Evolutionary conservation across 306 rosid species (phyloP).

Genomic region (Cicer bijugum): DNA sequence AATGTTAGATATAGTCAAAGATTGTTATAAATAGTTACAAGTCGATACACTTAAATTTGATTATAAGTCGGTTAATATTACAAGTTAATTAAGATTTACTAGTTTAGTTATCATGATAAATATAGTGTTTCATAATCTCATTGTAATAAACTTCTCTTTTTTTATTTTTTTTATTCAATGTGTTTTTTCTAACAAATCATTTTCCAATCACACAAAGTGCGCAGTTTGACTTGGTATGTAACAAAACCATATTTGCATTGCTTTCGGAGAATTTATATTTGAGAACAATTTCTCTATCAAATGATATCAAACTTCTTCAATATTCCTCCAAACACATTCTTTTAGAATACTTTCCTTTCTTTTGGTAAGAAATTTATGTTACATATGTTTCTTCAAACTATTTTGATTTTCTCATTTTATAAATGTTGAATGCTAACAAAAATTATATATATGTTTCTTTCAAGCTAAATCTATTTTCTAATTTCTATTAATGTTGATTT

Average conservation of each 20-base stretch:
- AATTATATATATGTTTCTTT: neutral
- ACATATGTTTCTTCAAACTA: slow-evolving; percentile 14
- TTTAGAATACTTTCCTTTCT: slow-evolving; percentile 13
- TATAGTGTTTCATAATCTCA: no score
- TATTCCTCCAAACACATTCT: slow-evolving; percentile 18
- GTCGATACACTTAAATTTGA: no score
- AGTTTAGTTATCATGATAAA: no score
- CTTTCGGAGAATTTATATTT: slow-evolving; percentile 30
- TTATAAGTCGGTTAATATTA: no score
- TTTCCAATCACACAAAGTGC: slow-evolving; percentile 40
- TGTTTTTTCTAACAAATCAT: neutral
- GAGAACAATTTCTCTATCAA: slow-evolving; percentile 35
- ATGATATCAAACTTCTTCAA: slow-evolving; percentile 29
- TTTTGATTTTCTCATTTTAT: slow-evolving; percentile 4
- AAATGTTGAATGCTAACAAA: neutral
- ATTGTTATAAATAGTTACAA: no score
- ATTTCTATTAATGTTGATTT: slow-evolving; percentile 28
- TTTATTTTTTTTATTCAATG: neutral
- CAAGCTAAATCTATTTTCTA: neutral
- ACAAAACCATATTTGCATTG: slow-evolving; percentile 33
- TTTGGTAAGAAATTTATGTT: slow-evolving; percentile 35
- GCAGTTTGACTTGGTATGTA: slow-evolving; percentile 48
- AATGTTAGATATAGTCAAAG: no score
- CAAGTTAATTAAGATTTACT: no score
- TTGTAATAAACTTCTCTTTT: no score